These are phyloP conservation scores for Ophiostoma sp. DNA, from an alignment of 2,329 filamentous ascomycete species.

Conservation along the genomic window DNA sequence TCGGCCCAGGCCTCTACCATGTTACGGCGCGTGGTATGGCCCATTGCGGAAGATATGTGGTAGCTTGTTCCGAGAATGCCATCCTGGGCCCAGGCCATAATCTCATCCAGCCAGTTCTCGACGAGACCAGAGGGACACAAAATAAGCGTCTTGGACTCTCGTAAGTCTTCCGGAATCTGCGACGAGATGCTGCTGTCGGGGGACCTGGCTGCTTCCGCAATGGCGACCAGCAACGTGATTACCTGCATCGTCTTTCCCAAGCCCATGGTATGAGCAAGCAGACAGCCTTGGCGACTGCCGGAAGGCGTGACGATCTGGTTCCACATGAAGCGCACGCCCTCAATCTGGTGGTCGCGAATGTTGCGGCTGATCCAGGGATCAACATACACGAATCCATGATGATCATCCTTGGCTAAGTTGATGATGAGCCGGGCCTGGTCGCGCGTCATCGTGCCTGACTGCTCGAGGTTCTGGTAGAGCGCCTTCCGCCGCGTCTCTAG, in stretches of 20 bases:
- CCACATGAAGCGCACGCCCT: slow-evolving; percentile 84
- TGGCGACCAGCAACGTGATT: slow-evolving; percentile 72
- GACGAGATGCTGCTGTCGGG: slow-evolving; percentile 48
- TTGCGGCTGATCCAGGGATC: slow-evolving; percentile 55
- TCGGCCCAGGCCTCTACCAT: slow-evolving; percentile 54
- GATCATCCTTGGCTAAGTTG: slow-evolving; percentile 58
- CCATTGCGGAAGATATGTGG: slow-evolving; percentile 45
- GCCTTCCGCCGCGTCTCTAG: slow-evolving; percentile 49
- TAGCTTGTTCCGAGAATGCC: slow-evolving; percentile 51
- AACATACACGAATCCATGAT: slow-evolving; percentile 55
- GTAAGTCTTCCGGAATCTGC: slow-evolving; percentile 65
- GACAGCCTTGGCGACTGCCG: slow-evolving; percentile 62
- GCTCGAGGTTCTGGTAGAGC: slow-evolving; percentile 43
- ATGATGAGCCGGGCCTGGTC: slow-evolving; percentile 53
- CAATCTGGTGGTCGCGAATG: slow-evolving; percentile 76
- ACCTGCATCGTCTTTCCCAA: slow-evolving; percentile 90
- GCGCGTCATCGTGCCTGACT: slow-evolving; percentile 39
- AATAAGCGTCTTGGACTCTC: slow-evolving; percentile 59
- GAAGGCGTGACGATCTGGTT: slow-evolving; percentile 64
- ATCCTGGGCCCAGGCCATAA: slow-evolving; percentile 61
- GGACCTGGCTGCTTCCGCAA: slow-evolving; percentile 61
- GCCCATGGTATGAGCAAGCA: slow-evolving; percentile 87
- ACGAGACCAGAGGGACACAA: slow-evolving; percentile 70
- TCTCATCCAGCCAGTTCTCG: slow-evolving; percentile 78
- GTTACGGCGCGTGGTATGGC: slow-evolving; percentile 36